Base-by-base conservation (phyloP, 352 stramenopile genomes). In the Phytophthora melonis region DNA sequence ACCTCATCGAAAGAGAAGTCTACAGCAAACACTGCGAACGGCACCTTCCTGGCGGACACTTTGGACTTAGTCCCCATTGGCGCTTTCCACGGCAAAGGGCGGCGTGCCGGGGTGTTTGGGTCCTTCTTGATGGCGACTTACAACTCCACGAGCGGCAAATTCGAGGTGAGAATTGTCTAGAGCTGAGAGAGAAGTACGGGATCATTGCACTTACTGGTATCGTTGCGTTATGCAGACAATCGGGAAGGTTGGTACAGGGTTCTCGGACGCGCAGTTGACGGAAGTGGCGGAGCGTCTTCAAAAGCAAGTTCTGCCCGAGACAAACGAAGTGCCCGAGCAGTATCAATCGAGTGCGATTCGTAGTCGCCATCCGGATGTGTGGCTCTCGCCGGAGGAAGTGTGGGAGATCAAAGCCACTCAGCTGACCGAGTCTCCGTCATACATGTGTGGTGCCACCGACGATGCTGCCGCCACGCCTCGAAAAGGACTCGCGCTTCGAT, bases 361-460 rank as follows among this genome's bases (percentile, higher is more conserved):
- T 77, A 98, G 81, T 63, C 80, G 75, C n/a, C 79, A 86, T 57
- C 92, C 93, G 2, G 93, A 98, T 67, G 88, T 98, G 57, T 99
- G 98, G 98, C 96, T 99, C 49, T 82, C 91, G 14, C 90, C 97
- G 2, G 82, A 70, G 2, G 87, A 98, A 74, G 97, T 99, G 16
- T 99, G 98, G 98, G 98, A 99, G 79, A 96, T 99, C 39, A 98
- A 98, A 74, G 98, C 97, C 11, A 99, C 98, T 10, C 98, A 99
- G 79, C 81, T 99, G 54, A 99, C 93, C 4, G 93, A 98, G 62
- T 99, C 97, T 9, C 92, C 92, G 55, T 92, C 94, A 18, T 98
- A 99, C 82, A 97, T 89, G 34, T 98, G 95, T 10, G 98, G n/a
- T 61, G 81, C 43, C 75, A 27, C 1, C 30, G 74, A 50, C 74